phyloP scores from a whole-genome alignment of 495 filamentous ascomycete species.

The Xylaria bambusicola region DNA sequence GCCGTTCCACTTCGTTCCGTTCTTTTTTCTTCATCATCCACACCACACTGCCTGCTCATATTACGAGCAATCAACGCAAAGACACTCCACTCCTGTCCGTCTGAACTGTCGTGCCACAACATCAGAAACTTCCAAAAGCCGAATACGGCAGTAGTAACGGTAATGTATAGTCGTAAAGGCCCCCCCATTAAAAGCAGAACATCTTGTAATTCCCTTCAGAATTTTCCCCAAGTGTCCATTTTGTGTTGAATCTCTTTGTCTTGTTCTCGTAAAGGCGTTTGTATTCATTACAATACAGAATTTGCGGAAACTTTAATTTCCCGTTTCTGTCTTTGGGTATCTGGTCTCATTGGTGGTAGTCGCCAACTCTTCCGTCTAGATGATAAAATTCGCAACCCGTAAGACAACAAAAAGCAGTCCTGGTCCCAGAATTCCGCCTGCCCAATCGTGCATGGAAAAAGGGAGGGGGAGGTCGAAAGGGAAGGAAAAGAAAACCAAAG shows the following conservation, averaged over 20 bases:
- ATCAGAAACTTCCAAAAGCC: too few species aligned
- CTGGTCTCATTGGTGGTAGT: conserved; percentile 26
- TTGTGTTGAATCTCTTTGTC: conserved; percentile 16
- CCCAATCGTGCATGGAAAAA: not conserved
- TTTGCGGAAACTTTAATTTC: conserved; percentile 25
- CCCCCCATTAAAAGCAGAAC: not conserved
- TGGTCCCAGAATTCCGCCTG: not conserved
- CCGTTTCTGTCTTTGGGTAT: conserved; percentile 28
- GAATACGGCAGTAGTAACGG: too few species aligned
- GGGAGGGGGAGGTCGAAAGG: not conserved
- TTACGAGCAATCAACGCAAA: too few species aligned
- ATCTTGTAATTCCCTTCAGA: not conserved
- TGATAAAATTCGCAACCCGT: conserved; percentile 5
- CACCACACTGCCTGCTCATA: too few species aligned
- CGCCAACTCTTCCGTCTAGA: conserved; percentile 31
- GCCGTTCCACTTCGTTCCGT: too few species aligned
- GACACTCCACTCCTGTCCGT: too few species aligned
- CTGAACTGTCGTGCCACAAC: too few species aligned
- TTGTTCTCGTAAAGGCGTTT: conserved; percentile 27
- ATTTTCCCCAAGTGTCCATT: not conserved
- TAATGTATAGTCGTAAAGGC: too few species aligned
- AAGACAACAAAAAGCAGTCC: conserved; percentile 13
- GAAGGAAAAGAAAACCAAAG: not conserved
- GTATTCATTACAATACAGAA: conserved; percentile 30
- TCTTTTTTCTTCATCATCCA: too few species aligned